Evolutionary conservation across 768 basidiomycete species (phyloP), one percentile per base, ranked within the genome.

Genomic region (Kwoniella heveanensis): DNA sequence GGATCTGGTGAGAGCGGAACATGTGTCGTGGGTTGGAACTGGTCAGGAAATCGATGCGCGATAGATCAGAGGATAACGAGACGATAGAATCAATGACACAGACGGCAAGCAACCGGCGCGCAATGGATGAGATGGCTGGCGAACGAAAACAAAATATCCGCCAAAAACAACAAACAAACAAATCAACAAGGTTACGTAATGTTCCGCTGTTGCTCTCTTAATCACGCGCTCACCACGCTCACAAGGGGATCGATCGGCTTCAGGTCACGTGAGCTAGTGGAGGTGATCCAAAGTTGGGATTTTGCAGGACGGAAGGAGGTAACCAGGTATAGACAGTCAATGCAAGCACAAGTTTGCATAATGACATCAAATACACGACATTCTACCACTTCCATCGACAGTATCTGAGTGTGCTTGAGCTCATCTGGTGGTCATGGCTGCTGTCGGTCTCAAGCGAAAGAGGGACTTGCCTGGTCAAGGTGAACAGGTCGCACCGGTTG

Each of bases 371-470:
- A n/a, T n/a, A n/a, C n/a, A n/a, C n/a, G n/a, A n/a, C n/a, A n/a
- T n/a, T n/a, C n/a, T n/a, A n/a, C n/a, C n/a, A n/a, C n/a, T n/a
- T n/a, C n/a, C n/a, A n/a, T n/a, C n/a, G n/a, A n/a, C n/a, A n/a
- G n/a, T n/a, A n/a, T n/a, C n/a, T n/a, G n/a, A n/a, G n/a, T n/a
- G n/a, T n/a, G n/a, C n/a, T n/a, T n/a, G n/a, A n/a, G n/a, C n/a
- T n/a, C n/a, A n/a, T n/a, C n/a, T n/a, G n/a, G n/a, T n/a, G n/a
- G n/a, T n/a, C n/a, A 29, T 22, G 21, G 27, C 54, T 2, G 54
- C 27, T n/a, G 67, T 73, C 67, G 68, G 57, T 12, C 27, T 62
- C 37, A 79, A 79, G 66, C 57, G 77, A 37, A 78, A 78, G 62
- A 62, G 68, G 48, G 69, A 66, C 6, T 68, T 62, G 19, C 36